A percentile compares a stretch with the other conserved stretches of the same genome.
Evolutionary conservation across 2,329 filamentous ascomycete genomes (phyloP).

Genomic region (Mollisia scopiformis): DNA sequence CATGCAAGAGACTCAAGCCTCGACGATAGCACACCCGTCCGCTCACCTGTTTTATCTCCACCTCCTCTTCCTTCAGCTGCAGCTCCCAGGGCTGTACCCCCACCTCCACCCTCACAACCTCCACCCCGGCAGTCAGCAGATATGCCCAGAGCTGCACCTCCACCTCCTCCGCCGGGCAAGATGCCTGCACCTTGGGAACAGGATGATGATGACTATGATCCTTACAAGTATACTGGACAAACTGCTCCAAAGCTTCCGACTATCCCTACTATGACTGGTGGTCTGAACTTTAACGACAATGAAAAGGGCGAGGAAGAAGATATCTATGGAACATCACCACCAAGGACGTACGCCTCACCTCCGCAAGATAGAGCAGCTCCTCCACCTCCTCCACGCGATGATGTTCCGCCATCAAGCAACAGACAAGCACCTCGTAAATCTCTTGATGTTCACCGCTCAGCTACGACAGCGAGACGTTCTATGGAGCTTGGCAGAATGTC

Average conservation of each 20-base stretch:
- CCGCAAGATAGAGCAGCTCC: slow-evolving; percentile 43
- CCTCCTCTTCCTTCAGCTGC: slow-evolving; percentile 55
- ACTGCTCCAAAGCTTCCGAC: slow-evolving; percentile 8
- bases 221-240: slow-evolving; percentile 56
- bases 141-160: slow-evolving; percentile 67
- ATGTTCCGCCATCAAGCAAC: slow-evolving; percentile 35
- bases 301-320: slow-evolving; percentile 34
- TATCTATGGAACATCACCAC: slow-evolving; percentile 38
- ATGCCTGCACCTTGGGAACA: slow-evolving; percentile 53
- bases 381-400: slow-evolving; percentile 50
- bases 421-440: slow-evolving; percentile 57
- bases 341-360: slow-evolving; percentile 34
- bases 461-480: slow-evolving; percentile 50
- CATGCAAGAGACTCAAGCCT: slow-evolving; percentile 78
- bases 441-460: slow-evolving; percentile 61
- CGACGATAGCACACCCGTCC: slow-evolving; percentile 62
- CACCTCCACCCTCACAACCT: slow-evolving; percentile 66
- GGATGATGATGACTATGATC: slow-evolving; percentile 73
- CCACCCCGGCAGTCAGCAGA: slow-evolving; percentile 68
- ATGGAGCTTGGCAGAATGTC: slow-evolving; percentile 77
- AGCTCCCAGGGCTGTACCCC: slow-evolving; percentile 63
- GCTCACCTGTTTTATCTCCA: slow-evolving; percentile 45
- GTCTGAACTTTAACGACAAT: slow-evolving; percentile 11
- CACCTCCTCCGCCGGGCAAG: slow-evolving; percentile 49
- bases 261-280: slow-evolving; percentile 7